These are phyloP conservation scores for Datura wrightii DNA, from an alignment of 257 asterid genomes.

Conservation along the genomic window DNA sequence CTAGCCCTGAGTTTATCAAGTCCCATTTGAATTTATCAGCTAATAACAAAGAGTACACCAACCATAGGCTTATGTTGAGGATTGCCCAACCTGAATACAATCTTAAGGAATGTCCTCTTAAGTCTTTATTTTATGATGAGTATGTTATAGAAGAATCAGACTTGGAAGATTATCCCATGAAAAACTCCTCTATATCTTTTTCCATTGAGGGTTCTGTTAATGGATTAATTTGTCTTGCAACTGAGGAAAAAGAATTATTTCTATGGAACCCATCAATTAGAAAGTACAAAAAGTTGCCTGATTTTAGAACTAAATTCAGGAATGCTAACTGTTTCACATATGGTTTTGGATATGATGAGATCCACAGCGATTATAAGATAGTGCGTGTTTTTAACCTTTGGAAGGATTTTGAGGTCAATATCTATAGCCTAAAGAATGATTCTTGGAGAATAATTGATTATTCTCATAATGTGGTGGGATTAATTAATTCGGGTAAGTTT, in stretches of 20 bases:
- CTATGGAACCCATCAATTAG: not conserved
- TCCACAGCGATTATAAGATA: not conserved
- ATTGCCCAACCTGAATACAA: no score
- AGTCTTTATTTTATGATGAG: no score
- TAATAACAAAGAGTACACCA: no score
- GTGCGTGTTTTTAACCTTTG: not conserved
- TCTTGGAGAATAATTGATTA: not conserved
- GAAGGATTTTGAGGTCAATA: not conserved
- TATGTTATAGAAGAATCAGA: not conserved
- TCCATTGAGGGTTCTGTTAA: not conserved
- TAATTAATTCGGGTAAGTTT: not conserved
- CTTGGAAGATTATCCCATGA: not conserved
- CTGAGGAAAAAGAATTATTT: not conserved
- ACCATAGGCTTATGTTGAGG: no score
- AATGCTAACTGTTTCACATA: not conserved
- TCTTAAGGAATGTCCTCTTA: no score
- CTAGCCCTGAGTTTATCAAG: no score
- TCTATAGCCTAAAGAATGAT: not conserved
- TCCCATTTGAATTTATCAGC: no score
- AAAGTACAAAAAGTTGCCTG: not conserved
- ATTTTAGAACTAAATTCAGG: not conserved
- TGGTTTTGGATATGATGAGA: not conserved
- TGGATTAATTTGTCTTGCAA: not conserved
- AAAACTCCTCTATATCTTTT: not conserved
- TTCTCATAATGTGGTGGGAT: not conserved